A percentile compares a stretch with the other conserved stretches of the same genome.
These are phyloP conservation scores for Monosporozyma siamensis DNA, from an alignment of 805 yeast genomes.

Conservation along the genomic window DNA sequence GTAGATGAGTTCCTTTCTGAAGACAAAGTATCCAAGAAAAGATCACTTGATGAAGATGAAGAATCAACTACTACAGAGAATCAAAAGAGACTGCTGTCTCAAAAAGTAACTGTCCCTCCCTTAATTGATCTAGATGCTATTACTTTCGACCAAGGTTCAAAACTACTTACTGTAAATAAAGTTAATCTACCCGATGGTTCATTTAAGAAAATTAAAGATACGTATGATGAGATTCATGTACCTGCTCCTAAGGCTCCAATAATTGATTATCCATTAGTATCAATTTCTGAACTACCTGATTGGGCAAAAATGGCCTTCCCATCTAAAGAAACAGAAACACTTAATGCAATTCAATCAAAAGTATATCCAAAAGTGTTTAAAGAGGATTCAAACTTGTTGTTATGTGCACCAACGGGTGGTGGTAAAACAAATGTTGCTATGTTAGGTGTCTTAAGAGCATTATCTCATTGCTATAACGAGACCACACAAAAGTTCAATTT, in stretches of 20 bases:
- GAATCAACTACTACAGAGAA: constrained; percentile 5
- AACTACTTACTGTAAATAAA: constrained; percentile 53
- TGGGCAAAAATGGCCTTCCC: constrained; percentile 82
- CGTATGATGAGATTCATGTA: constrained; percentile 84
- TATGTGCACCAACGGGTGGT: constrained; percentile 98
- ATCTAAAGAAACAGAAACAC: constrained; percentile 46
- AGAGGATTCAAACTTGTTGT: constrained; percentile 58
- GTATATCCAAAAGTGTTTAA: constrained; percentile 73
- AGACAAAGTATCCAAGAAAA: constrained; percentile 3
- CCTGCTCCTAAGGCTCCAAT: constrained; percentile 66
- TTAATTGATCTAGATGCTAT: constrained; percentile 55
- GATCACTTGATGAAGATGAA: constrained; percentile 2
- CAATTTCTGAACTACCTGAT: constrained; percentile 56
- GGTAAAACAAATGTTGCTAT: constrained; percentile 97
- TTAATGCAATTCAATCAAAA: constrained; percentile 78
- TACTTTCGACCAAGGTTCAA: constrained; percentile 64
- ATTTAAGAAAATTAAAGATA: constrained; percentile 57
- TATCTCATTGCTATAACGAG: constrained; percentile 42
- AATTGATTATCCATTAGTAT: constrained; percentile 37
- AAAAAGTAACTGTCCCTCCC: constrained; percentile 7
- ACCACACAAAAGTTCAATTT: constrained; percentile 42
- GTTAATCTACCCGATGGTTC: constrained; percentile 79
- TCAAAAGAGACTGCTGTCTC: constrained; percentile 21
- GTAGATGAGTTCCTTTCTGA: constrained; percentile 35
- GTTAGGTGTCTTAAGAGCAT: constrained; percentile 58